Conservation (phyloP, 331 rosid species). For the Cucumis variabilis region DNA sequence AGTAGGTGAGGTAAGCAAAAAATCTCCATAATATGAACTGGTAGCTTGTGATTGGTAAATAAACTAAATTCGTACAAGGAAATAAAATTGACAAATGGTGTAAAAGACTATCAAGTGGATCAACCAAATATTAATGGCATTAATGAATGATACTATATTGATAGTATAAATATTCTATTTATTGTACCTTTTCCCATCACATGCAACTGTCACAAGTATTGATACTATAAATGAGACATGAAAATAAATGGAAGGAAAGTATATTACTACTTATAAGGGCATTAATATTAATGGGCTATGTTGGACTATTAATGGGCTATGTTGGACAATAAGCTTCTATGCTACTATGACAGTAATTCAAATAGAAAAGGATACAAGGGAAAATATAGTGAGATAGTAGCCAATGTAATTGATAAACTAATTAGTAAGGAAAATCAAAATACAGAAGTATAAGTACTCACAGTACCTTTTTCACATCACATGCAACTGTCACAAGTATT, state of each 20-base stretch:
- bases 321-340: too few species aligned
- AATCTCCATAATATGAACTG: background rate
- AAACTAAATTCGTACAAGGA: background rate
- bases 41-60: background rate
- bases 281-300: too few species aligned
- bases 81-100: background rate
- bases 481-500: background rate
- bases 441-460: slow-evolving; percentile 18
- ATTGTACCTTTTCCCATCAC: too few species aligned
- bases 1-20: background rate
- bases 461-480: too few species aligned
- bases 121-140: background rate
- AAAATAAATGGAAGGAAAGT: background rate
- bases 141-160: too few species aligned
- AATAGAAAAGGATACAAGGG: background rate
- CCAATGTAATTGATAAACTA: background rate
- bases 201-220: background rate
- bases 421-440: background rate
- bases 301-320: too few species aligned
- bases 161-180: too few species aligned
- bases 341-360: background rate
- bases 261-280: background rate
- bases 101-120: too few species aligned
- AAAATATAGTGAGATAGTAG: background rate
- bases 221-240: background rate